Evolutionary conservation across 768 basidiomycete species (phyloP).

Genomic region (Amanita pallidorosea): DNA sequence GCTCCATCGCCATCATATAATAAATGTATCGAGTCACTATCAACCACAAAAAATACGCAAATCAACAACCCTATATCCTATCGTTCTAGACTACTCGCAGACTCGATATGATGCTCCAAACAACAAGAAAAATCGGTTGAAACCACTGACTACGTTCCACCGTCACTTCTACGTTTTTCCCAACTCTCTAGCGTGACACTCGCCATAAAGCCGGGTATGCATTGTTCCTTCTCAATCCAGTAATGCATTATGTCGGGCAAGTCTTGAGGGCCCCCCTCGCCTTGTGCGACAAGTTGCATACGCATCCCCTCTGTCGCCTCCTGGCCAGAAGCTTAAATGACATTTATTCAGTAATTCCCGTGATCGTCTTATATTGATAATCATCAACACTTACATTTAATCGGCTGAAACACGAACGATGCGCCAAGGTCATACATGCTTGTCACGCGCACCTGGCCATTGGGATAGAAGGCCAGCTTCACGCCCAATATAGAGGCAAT

Average conservation of each 20-base stretch:
- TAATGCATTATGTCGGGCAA: slow-evolving; percentile 67
- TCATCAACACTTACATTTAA: slow-evolving; percentile 17
- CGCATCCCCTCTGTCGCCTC: slow-evolving; percentile 23
- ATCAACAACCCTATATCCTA: not conserved
- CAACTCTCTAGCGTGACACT: slow-evolving; percentile 84
- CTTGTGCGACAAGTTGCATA: slow-evolving; percentile 68
- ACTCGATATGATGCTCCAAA: not conserved
- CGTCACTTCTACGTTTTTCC: slow-evolving; percentile 51
- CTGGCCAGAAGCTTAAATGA: not conserved
- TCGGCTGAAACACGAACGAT: slow-evolving; percentile 78
- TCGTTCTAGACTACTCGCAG: not conserved
- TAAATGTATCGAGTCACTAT: not conserved
- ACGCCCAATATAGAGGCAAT: slow-evolving; percentile 85
- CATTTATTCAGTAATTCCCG: not conserved
- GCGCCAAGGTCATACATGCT: slow-evolving; percentile 84
- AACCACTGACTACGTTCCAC: not conserved
- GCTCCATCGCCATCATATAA: not conserved
- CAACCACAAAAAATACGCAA: not conserved
- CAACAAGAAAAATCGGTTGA: not conserved
- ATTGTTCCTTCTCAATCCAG: slow-evolving; percentile 81
- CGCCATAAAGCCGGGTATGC: slow-evolving; percentile 83
- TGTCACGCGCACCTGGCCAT: slow-evolving; percentile 83
- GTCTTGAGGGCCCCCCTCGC: slow-evolving; percentile 67
- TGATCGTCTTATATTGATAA: not conserved
- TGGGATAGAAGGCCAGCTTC: slow-evolving; percentile 85